Conservation (phyloP, 345 rosid genomes). For the Linum trigynum region DNA sequence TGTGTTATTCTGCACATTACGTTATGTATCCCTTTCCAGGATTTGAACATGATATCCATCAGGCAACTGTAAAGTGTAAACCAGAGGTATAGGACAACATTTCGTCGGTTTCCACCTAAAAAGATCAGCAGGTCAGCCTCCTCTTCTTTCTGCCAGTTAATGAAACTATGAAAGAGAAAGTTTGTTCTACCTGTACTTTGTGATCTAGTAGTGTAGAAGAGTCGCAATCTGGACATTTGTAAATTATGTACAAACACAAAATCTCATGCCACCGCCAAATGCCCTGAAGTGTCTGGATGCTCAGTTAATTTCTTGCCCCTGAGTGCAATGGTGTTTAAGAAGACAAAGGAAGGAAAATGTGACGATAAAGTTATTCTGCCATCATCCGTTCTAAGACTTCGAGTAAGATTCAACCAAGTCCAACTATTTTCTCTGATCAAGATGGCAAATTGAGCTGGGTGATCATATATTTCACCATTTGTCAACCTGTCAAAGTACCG, state of each 20-base stretch:
- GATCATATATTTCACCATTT: neutral
- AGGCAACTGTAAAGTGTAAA: constrained; percentile 76
- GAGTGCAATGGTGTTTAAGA: constrained; percentile 7
- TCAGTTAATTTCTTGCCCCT: constrained; percentile 50
- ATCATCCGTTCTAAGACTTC: too few relatives aligned
- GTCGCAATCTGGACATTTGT: constrained; percentile 80
- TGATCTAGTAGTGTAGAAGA: constrained; percentile 69
- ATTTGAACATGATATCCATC: constrained; percentile 52
- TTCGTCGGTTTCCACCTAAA: constrained; percentile 76
- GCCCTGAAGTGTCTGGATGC: constrained; percentile 84
- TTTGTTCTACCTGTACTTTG: constrained; percentile 61
- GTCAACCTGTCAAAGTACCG: constrained; percentile 11
- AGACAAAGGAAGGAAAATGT: too few relatives aligned
- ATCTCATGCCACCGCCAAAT: constrained; percentile 95
- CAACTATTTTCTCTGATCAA: constrained; percentile 4
- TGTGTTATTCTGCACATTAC: too few relatives aligned
- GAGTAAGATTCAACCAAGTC: neutral
- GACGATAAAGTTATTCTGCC: too few relatives aligned
- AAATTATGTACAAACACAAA: constrained; percentile 88
- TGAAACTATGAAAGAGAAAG: neutral
- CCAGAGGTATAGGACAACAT: constrained; percentile 66
- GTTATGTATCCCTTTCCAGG: neutral
- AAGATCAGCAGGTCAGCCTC: constrained; percentile 16
- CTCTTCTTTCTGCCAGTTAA: neutral
- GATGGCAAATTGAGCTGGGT: constrained; percentile 6